These are phyloP conservation scores for Globisporangium solare DNA, from an alignment of 352 stramenopile species.

Conservation along the genomic window DNA sequence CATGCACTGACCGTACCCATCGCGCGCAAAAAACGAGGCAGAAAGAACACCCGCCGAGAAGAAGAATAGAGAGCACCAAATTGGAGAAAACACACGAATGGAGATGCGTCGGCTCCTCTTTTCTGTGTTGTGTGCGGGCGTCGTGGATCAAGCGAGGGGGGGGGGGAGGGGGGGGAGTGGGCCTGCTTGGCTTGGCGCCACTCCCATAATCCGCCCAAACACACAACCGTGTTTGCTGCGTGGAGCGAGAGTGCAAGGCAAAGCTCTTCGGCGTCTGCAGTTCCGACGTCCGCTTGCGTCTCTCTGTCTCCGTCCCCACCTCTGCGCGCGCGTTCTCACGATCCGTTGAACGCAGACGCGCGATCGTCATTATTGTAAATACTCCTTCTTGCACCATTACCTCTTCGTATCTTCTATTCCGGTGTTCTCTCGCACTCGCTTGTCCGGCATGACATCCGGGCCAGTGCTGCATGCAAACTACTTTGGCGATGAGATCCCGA, in stretches of 20 bases:
- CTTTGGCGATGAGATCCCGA: constrained; percentile 11
- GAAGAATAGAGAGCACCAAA: background rate
- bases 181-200: too few species aligned
- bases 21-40: background rate
- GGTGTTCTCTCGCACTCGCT: background rate
- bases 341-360: too few species aligned
- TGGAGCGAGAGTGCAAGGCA: background rate
- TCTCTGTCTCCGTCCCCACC: background rate
- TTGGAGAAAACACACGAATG: background rate
- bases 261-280: background rate
- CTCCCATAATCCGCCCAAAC: background rate
- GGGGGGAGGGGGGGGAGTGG: too few species aligned
- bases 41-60: background rate
- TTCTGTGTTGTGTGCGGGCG: too few species aligned
- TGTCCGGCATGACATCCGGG: constrained; percentile 6
- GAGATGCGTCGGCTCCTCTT: background rate
- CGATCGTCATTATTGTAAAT: background rate
- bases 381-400: background rate
- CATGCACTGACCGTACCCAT: constrained; percentile 1
- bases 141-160: too few species aligned
- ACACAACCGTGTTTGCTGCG: background rate
- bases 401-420: background rate
- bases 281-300: background rate
- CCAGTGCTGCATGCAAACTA: constrained; percentile 8
- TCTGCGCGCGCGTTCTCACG: too few species aligned